Conservation (phyloP, 164 flowering plant genomes). For the Cinnamomum micranthum region DNA sequence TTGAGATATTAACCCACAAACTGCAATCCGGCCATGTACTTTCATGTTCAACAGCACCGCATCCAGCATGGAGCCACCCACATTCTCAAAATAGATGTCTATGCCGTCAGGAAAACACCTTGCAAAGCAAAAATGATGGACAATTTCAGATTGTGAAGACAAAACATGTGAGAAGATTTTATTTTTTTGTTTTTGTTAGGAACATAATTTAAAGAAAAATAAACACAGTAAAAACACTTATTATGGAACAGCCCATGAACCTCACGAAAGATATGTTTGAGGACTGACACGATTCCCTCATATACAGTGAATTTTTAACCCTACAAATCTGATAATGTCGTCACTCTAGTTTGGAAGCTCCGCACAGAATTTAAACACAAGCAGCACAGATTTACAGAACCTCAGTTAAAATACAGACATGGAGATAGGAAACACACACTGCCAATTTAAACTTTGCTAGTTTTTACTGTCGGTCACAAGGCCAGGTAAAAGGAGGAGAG, state of each 20-base stretch:
- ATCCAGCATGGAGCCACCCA: slow-evolving; percentile 62
- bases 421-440: not conserved
- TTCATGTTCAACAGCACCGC: slow-evolving; percentile 60
- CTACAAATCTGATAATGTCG: too few species aligned
- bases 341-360: not conserved
- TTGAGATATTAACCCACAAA: slow-evolving; percentile 62
- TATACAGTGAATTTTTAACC: too few species aligned
- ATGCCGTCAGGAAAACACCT: slow-evolving; percentile 56
- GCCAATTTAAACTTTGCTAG: not conserved
- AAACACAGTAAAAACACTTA: not conserved
- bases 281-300: not conserved
- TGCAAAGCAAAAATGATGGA: not conserved
- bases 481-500: not conserved
- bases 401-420: not conserved
- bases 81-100: slow-evolving; percentile 64
- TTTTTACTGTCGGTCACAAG: too few species aligned
- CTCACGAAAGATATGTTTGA: not conserved
- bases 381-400: not conserved
- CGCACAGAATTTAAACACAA: not conserved
- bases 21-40: slow-evolving; percentile 42
- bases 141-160: not conserved
- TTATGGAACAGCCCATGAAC: not conserved
- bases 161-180: not conserved
- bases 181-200: not conserved
- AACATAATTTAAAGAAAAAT: not conserved